Evolutionary conservation across 352 stramenopile species (phyloP).

Genomic region (Pythium utonaiense): DNA sequence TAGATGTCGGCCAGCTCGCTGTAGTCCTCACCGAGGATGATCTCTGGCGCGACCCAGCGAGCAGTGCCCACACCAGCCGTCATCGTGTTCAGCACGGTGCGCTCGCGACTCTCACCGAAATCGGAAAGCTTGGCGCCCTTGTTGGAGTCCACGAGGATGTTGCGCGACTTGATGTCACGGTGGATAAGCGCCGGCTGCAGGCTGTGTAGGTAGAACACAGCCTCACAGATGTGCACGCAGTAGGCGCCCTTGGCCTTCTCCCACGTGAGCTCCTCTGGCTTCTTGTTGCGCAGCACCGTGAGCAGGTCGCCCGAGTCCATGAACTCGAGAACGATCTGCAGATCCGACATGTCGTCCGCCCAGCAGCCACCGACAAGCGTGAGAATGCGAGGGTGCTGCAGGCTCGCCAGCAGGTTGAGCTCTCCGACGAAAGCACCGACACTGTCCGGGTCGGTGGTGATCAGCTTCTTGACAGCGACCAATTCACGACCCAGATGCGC

Average conservation of each 20-base stretch:
- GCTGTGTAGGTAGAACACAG: conserved; percentile 87
- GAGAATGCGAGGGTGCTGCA: conserved; percentile 77
- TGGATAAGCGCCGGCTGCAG: conserved; percentile 87
- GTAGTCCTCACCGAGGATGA: conserved; percentile 68
- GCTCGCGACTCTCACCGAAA: conserved; percentile 73
- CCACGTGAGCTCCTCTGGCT: conserved; percentile 11
- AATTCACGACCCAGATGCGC: conserved; percentile 60
- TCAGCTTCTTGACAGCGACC: conserved; percentile 81
- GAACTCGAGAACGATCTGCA: conserved; percentile 72
- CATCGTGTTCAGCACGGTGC: conserved; percentile 73
- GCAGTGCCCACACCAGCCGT: conserved; percentile 68
- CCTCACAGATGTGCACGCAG: conserved; percentile 77
- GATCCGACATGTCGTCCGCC: conserved; percentile 59
- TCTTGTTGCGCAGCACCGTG: conserved; percentile 19
- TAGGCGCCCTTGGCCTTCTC: conserved; percentile 60
- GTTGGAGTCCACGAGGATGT: conserved; percentile 80
- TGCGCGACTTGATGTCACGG: conserved; percentile 90
- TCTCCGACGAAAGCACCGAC: conserved; percentile 72
- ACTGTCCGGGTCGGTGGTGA: conserved; percentile 47
- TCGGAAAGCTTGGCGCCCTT: conserved; percentile 76
- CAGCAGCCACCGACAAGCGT: conserved; percentile 68
- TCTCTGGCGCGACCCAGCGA: conserved; percentile 73
- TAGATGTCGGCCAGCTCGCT: conserved; percentile 47
- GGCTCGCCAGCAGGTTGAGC: conserved; percentile 73
- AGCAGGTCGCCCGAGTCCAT: conserved; percentile 37